Conservation (phyloP, 768 basidiomycete genomes). For the Coprinellus micaceus region DNA sequence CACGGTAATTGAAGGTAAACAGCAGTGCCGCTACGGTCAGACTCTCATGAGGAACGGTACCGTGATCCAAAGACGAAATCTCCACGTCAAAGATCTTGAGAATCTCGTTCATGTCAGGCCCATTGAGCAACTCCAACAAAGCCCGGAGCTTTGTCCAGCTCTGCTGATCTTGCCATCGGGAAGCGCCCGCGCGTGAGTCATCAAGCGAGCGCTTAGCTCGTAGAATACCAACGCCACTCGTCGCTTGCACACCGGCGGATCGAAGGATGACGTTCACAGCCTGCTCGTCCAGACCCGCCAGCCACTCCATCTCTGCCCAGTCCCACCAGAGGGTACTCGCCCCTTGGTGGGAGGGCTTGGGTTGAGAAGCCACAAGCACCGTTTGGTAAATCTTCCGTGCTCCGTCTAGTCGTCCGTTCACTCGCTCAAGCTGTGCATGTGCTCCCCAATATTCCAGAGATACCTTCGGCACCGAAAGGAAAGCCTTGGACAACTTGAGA, state of each 20-base stretch:
- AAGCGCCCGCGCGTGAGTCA: slow-evolving; percentile 34
- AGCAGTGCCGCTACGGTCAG: slow-evolving; percentile 51
- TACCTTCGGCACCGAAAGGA: slow-evolving; percentile 53
- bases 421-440: slow-evolving; percentile 71
- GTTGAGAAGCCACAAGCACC: slow-evolving; percentile 48
- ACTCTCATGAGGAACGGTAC: slow-evolving; percentile 44
- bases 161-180: slow-evolving; percentile 30
- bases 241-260: slow-evolving; percentile 50
- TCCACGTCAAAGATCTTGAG: slow-evolving; percentile 39
- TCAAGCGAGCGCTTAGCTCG: slow-evolving; percentile 64
- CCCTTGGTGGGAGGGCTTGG: slow-evolving; percentile 30
- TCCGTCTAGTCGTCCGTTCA: slow-evolving; percentile 60
- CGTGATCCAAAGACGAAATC: slow-evolving; percentile 19
- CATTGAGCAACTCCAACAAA: slow-evolving; percentile 59
- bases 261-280: slow-evolving; percentile 52
- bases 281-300: slow-evolving; percentile 45
- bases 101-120: slow-evolving; percentile 36
- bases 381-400: slow-evolving; percentile 78
- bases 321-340: slow-evolving; percentile 66
- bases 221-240: slow-evolving; percentile 50
- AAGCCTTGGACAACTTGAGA: slow-evolving; percentile 59
- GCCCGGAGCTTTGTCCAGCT: slow-evolving; percentile 65
- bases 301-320: slow-evolving; percentile 86
- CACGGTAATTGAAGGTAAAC: slow-evolving; percentile 58
- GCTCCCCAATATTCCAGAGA: slow-evolving; percentile 67